phyloP scores from a whole-genome alignment of 176 grass and related monocot genomes.

The Aegilops bicornis region DNA sequence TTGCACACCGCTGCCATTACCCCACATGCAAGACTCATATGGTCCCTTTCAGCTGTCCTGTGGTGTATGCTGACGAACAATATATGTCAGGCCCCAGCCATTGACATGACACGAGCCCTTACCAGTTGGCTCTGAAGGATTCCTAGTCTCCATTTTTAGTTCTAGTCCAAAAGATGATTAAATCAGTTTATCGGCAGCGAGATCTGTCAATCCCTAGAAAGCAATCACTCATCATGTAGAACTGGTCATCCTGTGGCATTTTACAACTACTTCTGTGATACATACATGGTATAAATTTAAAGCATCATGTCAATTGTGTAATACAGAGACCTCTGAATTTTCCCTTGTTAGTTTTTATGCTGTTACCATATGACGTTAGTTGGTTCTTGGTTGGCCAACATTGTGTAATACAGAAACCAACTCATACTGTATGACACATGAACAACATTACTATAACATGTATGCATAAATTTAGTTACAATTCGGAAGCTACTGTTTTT shows the following conservation, averaged over 20 bases:
- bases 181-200: background rate
- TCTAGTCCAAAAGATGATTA: background rate
- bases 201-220: background rate
- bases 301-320: background rate
- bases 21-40: background rate
- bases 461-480: background rate
- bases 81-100: background rate
- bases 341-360: background rate
- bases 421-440: background rate
- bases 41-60: slow-evolving; percentile 2
- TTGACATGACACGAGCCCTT: background rate
- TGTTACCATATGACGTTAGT: background rate
- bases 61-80: background rate
- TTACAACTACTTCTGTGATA: background rate
- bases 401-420: background rate
- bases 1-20: background rate
- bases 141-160: background rate
- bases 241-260: background rate
- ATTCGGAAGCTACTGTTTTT: background rate
- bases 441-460: background rate
- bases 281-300: background rate
- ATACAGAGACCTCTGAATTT: background rate
- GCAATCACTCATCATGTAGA: background rate
- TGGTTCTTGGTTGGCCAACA: background rate
- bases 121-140: background rate